These are phyloP conservation scores for Alternaria ventricosa DNA, from an alignment of 2,329 filamentous ascomycete genomes.

Conservation along the genomic window DNA sequence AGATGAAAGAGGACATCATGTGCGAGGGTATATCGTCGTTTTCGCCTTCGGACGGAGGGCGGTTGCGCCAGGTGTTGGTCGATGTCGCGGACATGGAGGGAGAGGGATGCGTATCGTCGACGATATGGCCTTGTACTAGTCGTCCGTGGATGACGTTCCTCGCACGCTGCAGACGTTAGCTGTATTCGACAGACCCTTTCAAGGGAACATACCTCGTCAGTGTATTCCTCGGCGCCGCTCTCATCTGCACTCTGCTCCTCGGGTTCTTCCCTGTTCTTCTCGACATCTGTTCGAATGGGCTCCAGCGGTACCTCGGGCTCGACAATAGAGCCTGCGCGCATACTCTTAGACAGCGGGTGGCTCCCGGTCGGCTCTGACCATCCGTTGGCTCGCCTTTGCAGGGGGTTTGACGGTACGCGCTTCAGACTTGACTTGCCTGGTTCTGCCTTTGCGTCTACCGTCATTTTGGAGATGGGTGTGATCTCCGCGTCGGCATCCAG, in stretches of 20 bases:
- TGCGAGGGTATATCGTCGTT: conserved; percentile 69
- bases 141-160: conserved; percentile 90
- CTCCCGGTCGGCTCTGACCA: conserved; percentile 32
- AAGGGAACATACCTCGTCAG: conserved; percentile 63
- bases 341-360: conserved; percentile 43
- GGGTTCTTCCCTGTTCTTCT: conserved; percentile 23
- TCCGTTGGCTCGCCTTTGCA: conserved; percentile 41
- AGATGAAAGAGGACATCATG: conserved; percentile 84
- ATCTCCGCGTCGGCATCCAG: conserved; percentile 46
- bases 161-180: conserved; percentile 61
- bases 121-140: conserved; percentile 91
- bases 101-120: conserved; percentile 90
- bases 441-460: conserved; percentile 35
- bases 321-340: conserved; percentile 43
- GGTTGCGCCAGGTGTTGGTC: conserved; percentile 58
- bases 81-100: conserved; percentile 71
- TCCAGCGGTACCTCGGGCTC: conserved; percentile 41
- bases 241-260: conserved; percentile 30
- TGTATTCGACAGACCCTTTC: background rate
- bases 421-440: conserved; percentile 35
- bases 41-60: conserved; percentile 56
- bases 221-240: conserved; percentile 58
- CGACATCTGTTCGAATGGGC: conserved; percentile 28
- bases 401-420: conserved; percentile 34
- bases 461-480: conserved; percentile 32